Conservation (phyloP, 2,329 filamentous ascomycete species). For the Furcasterigmium furcatum region DNA sequence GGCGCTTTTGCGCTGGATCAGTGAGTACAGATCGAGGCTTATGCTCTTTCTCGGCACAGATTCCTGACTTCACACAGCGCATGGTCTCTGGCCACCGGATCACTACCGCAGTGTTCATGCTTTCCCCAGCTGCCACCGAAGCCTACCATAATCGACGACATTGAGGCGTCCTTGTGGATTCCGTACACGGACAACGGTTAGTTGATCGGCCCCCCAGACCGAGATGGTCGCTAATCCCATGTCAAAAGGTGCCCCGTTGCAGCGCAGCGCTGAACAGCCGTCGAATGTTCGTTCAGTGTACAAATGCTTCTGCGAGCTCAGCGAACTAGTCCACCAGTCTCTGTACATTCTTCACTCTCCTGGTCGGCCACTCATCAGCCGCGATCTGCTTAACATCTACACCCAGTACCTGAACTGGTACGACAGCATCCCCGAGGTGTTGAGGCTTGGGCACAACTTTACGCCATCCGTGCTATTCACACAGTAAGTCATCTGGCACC, state of each 20-base stretch:
- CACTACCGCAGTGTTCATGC: slow-evolving; percentile 56
- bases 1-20: slow-evolving; percentile 61
- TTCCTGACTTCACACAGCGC: slow-evolving; percentile 37
- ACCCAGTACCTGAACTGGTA: slow-evolving; percentile 72
- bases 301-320: slow-evolving; percentile 68
- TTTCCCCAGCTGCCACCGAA: slow-evolving; percentile 56
- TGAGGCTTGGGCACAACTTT: slow-evolving; percentile 65
- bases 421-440: slow-evolving; percentile 59
- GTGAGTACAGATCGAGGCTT: slow-evolving; percentile 48
- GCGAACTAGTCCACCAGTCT: slow-evolving; percentile 70
- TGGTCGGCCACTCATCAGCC: slow-evolving; percentile 59
- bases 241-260: slow-evolving; percentile 43
- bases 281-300: slow-evolving; percentile 67
- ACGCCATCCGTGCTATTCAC: slow-evolving; percentile 71
- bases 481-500: slow-evolving; percentile 53
- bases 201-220: slow-evolving; percentile 17
- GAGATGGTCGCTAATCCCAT: slow-evolving; percentile 1
- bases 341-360: slow-evolving; percentile 72
- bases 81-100: slow-evolving; percentile 63
- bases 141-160: slow-evolving; percentile 55
- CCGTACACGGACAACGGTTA: slow-evolving; percentile 57
- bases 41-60: no score
- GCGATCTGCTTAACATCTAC: slow-evolving; percentile 61
- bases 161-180: slow-evolving; percentile 58
- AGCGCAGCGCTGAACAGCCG: slow-evolving; percentile 56